Percentiles rank a stretch among this genome's conserved stretches.
phyloP scores from a whole-genome alignment of 2,329 filamentous ascomycete species.

The Diaporthe citrichinensis region DNA sequence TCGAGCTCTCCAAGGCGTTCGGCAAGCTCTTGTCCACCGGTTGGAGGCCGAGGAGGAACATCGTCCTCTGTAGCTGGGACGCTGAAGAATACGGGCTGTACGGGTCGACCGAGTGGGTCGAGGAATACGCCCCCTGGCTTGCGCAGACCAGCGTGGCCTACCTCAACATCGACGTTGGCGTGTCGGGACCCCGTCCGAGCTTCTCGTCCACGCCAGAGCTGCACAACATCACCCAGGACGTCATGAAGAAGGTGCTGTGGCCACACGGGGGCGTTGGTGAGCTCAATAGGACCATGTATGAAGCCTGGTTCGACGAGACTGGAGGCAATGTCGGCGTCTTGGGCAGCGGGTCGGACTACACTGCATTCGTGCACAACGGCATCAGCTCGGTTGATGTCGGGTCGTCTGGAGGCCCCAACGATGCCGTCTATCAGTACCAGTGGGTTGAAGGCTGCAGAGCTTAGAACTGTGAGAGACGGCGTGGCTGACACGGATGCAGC shows the following conservation, averaged over 20 bases:
- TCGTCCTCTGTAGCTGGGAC: conserved; percentile 86
- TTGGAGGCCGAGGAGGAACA: conserved; percentile 81
- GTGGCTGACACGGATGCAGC: conserved; percentile 84
- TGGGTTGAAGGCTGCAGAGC: not conserved
- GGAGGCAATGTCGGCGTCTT: conserved; percentile 4
- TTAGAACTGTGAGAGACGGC: conserved; percentile 1
- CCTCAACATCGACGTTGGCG: conserved; percentile 10
- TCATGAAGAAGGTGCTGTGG: conserved; percentile 26
- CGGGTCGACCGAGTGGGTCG: conserved; percentile 93
- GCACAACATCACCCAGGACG: conserved; percentile 18
- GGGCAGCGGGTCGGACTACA: conserved; percentile 24
- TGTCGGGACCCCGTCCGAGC: not conserved
- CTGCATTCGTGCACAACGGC: conserved; percentile 16
- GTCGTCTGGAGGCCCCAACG: not conserved
- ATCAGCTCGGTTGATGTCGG: conserved; percentile 16
- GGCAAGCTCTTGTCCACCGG: conserved; percentile 78
- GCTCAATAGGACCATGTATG: conserved; percentile 20
- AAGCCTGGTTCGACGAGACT: conserved; percentile 6
- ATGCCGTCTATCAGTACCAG: conserved; percentile 21
- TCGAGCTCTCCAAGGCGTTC: conserved; percentile 82
- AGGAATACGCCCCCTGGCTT: conserved; percentile 89
- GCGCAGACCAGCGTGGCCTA: conserved; percentile 53
- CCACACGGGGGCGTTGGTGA: not conserved
- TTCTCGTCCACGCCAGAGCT: conserved; percentile 22
- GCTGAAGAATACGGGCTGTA: conserved; percentile 89